Evolutionary conservation across 148 eudicot genomes (phyloP).

Genomic region (Rhododendron simsii): DNA sequence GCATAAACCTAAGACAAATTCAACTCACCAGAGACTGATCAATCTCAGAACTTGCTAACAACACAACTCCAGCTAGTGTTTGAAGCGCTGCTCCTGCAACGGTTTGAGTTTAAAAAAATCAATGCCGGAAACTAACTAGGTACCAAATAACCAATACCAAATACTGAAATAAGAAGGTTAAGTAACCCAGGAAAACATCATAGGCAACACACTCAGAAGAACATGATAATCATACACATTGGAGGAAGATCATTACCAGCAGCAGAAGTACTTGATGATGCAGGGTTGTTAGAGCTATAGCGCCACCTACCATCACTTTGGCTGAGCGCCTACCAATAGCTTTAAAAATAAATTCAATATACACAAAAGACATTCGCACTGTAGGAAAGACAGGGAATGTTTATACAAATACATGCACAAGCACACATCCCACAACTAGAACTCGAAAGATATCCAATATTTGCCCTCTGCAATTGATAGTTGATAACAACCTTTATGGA

Average conservation of each 20-base stretch:
- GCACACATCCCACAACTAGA: background rate
- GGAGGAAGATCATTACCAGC: conserved; percentile 52
- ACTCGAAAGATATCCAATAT: background rate
- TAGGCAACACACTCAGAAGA: background rate
- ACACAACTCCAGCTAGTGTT: conserved; percentile 75
- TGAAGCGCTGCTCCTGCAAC: conserved; percentile 79
- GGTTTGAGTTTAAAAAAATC: background rate
- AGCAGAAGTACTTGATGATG: conserved; percentile 71
- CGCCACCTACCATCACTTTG: conserved; percentile 99
- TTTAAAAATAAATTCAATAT: background rate
- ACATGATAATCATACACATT: background rate
- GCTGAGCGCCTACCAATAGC: conserved; percentile 64
- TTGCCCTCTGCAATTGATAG: background rate
- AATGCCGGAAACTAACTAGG: background rate
- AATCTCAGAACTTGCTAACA: conserved; percentile 63
- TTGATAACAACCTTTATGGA: conserved; percentile 62
- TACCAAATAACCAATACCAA: no score
- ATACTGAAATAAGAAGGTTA: background rate
- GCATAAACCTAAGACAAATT: background rate
- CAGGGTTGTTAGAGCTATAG: conserved; percentile 66
- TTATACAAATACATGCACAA: background rate
- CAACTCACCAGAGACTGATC: conserved; percentile 65
- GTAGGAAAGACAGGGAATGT: no score
- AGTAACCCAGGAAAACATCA: background rate
- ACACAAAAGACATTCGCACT: background rate